Evolutionary conservation across 2,329 filamentous ascomycete species (phyloP).

Genomic region (Aciculosporium take): DNA sequence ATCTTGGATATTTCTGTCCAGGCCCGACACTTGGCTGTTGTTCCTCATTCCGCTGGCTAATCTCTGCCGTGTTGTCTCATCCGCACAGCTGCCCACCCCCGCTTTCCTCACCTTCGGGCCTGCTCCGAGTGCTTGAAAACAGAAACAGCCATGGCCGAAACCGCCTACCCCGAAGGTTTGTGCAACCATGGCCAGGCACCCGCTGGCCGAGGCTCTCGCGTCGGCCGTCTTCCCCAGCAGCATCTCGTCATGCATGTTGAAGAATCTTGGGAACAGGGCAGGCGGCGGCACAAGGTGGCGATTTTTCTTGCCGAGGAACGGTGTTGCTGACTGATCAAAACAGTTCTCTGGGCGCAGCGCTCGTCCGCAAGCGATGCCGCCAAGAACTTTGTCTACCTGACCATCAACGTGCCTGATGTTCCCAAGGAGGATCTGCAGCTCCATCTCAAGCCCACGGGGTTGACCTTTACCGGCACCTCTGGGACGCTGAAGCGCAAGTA

Average conservation of each 20-base stretch:
- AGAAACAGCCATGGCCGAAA: conserved; percentile 14
- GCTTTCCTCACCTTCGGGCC: conserved; percentile 1
- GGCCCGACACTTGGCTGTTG: too few relatives aligned
- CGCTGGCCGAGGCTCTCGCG: background rate
- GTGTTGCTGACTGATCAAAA: background rate
- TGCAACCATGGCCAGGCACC: background rate
- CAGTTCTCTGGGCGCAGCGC: conserved; percentile 97
- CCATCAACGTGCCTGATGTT: conserved; percentile 79
- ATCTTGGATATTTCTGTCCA: too few relatives aligned
- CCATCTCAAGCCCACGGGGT: conserved; percentile 60
- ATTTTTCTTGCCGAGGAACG: background rate
- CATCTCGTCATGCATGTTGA: background rate
- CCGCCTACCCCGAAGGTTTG: conserved; percentile 25
- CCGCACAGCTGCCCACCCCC: background rate
- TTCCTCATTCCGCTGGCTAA: too few relatives aligned
- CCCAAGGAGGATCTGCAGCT: conserved; percentile 62
- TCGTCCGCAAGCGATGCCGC: conserved; percentile 63
- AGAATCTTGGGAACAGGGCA: background rate
- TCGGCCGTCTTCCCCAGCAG: too few relatives aligned
- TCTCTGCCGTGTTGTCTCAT: too few relatives aligned
- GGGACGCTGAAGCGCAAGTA: conserved; percentile 77
- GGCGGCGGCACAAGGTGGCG: background rate
- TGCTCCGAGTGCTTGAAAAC: background rate
- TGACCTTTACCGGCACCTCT: conserved; percentile 74
- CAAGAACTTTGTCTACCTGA: conserved; percentile 93